These are phyloP conservation scores for Candida chauliodis DNA, from an alignment of 805 yeast genomes.

Conservation along the genomic window DNA sequence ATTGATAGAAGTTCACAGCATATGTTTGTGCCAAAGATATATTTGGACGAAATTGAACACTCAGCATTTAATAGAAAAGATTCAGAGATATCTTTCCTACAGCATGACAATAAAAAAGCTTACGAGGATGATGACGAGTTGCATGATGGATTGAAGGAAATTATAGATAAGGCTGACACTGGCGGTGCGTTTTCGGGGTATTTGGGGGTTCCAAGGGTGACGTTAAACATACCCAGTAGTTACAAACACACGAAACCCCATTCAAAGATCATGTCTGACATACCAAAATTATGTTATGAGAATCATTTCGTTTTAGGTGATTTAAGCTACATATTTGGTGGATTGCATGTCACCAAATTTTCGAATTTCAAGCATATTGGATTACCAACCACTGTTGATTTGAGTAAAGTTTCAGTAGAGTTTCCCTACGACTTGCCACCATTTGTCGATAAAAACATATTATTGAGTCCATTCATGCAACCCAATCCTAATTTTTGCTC, in stretches of 20 bases:
- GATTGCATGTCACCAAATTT: slow-evolving; percentile 19
- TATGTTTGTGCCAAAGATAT: slow-evolving; percentile 20
- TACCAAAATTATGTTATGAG: slow-evolving; percentile 29
- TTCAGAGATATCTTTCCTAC: slow-evolving; percentile 4
- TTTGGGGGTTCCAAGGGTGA: slow-evolving; percentile 21
- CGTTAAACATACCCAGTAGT: slow-evolving; percentile 19
- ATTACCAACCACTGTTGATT: slow-evolving; percentile 27
- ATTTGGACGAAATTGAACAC: slow-evolving; percentile 19
- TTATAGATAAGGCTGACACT: slow-evolving; percentile 8
- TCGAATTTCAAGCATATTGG: slow-evolving; percentile 24
- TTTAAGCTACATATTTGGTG: slow-evolving; percentile 35
- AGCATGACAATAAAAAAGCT: neutral
- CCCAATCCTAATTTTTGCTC: slow-evolving; percentile 22
- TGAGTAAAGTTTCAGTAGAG: slow-evolving; percentile 30
- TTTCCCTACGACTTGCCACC: slow-evolving; percentile 40
- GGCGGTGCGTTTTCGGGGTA: slow-evolving; percentile 25
- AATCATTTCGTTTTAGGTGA: slow-evolving; percentile 30
- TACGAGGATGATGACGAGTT: slow-evolving; percentile 4
- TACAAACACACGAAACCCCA: slow-evolving; percentile 9
- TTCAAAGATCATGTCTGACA: slow-evolving; percentile 11
- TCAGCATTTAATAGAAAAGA: slow-evolving; percentile 9
- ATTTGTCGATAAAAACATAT: slow-evolving; percentile 30
- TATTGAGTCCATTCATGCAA: slow-evolving; percentile 44
- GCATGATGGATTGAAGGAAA: slow-evolving; percentile 3
- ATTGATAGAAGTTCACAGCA: slow-evolving; percentile 14